A percentile compares a stretch with the other conserved stretches of the same genome.
Evolutionary conservation across 495 filamentous ascomycete species (phyloP).

Genomic region (Podospora comata): DNA sequence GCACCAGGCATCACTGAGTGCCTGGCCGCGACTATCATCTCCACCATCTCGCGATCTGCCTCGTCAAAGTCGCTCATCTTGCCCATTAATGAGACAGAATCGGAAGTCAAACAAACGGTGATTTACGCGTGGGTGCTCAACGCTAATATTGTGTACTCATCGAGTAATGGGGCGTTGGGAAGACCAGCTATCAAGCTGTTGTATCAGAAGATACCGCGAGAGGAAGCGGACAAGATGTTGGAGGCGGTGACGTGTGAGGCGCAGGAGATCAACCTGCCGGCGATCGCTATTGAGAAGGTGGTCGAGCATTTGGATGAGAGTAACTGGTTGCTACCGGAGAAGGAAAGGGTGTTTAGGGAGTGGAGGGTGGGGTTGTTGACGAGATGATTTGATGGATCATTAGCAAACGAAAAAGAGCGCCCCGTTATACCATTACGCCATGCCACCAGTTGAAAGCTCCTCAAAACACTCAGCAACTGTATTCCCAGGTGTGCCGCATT

Average conservation of each 20-base stretch:
- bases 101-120: slow-evolving; percentile 22
- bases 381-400: slow-evolving; percentile 27
- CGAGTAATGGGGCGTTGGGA: slow-evolving; percentile 31
- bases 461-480: neutral
- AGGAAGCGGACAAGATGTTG: slow-evolving; percentile 53
- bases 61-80: slow-evolving; percentile 49
- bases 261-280: slow-evolving; percentile 64
- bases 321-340: slow-evolving; percentile 53
- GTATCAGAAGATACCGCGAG: slow-evolving; percentile 46
- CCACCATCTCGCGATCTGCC: slow-evolving; percentile 45
- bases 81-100: slow-evolving; percentile 33
- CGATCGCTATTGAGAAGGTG: slow-evolving; percentile 46
- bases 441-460: neutral
- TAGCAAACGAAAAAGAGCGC: neutral
- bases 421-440: no score
- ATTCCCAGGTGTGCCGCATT: neutral
- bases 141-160: slow-evolving; percentile 60
- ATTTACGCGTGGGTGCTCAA: slow-evolving; percentile 68
- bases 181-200: slow-evolving; percentile 64
- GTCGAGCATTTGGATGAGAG: slow-evolving; percentile 44
- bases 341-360: slow-evolving; percentile 55
- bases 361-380: slow-evolving; percentile 68
- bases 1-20: slow-evolving; percentile 42
- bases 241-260: slow-evolving; percentile 53
- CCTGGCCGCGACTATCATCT: slow-evolving; percentile 45